A percentile compares a stretch with the other conserved stretches of the same genome.
Evolutionary conservation across 495 filamentous ascomycete genomes (phyloP).

Genomic region (Neurospora tetrasperma): DNA sequence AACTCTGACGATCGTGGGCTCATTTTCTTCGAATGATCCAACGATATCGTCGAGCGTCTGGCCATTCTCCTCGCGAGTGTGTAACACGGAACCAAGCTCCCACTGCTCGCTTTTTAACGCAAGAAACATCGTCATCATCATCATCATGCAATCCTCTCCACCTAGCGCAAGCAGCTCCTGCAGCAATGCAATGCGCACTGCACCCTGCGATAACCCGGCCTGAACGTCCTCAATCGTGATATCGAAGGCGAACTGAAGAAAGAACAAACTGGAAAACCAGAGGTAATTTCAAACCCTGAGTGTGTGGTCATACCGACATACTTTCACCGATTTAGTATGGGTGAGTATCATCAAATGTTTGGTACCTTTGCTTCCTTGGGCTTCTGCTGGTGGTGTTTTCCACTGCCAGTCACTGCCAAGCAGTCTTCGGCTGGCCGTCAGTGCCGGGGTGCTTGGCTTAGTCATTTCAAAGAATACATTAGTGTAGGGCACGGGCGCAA

Average conservation of each 20-base stretch:
- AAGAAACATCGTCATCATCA: not conserved
- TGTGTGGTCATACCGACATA: not conserved
- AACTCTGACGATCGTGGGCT: conserved; percentile 24
- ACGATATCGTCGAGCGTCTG: not conserved
- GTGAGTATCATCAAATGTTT: too few species aligned
- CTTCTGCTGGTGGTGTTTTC: not conserved
- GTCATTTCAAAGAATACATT: not conserved
- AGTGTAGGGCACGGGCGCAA: not conserved
- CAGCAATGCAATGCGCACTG: not conserved
- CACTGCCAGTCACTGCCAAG: not conserved
- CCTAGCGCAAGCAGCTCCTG: not conserved
- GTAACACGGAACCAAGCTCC: not conserved
- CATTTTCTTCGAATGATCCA: conserved; percentile 3
- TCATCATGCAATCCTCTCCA: not conserved
- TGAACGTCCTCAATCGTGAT: not conserved
- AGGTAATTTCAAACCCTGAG: too few species aligned
- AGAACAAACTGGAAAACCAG: too few species aligned
- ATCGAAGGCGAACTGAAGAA: too few species aligned
- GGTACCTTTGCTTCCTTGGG: too few species aligned
- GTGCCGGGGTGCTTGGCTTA: not conserved
- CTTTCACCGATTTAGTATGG: not conserved
- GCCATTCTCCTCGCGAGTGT: not conserved
- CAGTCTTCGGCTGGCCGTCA: not conserved
- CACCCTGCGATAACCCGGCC: not conserved
- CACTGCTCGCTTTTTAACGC: not conserved